These are phyloP conservation scores for Pseudogymnoascus sp. DNA, from an alignment of 2,329 filamentous ascomycete species.

Conservation along the genomic window DNA sequence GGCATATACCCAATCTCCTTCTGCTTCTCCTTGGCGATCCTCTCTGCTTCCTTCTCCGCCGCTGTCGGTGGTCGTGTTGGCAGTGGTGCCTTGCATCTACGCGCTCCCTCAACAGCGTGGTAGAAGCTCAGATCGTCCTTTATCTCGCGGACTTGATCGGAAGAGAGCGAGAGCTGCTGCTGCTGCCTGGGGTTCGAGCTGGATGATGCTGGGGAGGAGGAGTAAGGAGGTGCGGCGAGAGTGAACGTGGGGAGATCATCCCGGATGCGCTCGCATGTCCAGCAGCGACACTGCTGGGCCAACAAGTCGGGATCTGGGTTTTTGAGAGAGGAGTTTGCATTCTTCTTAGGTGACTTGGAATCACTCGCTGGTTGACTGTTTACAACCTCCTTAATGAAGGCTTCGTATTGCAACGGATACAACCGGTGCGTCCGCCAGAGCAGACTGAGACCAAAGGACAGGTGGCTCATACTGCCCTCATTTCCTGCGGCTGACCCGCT, in stretches of 20 bases:
- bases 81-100: background rate
- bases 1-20: background rate
- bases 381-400: conserved; percentile 9
- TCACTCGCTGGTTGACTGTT: background rate
- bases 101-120: conserved; percentile 1
- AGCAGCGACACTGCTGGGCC: conserved; percentile 11
- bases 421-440: conserved; percentile 14
- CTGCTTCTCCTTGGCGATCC: background rate
- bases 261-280: conserved; percentile 16
- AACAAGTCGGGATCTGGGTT: background rate
- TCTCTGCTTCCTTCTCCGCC: background rate
- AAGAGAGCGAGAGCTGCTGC: background rate
- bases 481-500: background rate
- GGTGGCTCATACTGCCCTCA: background rate
- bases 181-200: background rate
- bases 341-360: background rate
- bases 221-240: background rate
- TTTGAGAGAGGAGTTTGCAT: background rate
- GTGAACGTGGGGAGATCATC: conserved; percentile 13
- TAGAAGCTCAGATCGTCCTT: conserved; percentile 12
- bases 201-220: background rate
- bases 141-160: conserved; percentile 12
- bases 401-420: conserved; percentile 10
- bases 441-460: conserved; percentile 11
- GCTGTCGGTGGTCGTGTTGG: background rate